Base-by-base conservation (phyloP, 192 early-diverging fungal species). In the Podila minutissima region DNA sequence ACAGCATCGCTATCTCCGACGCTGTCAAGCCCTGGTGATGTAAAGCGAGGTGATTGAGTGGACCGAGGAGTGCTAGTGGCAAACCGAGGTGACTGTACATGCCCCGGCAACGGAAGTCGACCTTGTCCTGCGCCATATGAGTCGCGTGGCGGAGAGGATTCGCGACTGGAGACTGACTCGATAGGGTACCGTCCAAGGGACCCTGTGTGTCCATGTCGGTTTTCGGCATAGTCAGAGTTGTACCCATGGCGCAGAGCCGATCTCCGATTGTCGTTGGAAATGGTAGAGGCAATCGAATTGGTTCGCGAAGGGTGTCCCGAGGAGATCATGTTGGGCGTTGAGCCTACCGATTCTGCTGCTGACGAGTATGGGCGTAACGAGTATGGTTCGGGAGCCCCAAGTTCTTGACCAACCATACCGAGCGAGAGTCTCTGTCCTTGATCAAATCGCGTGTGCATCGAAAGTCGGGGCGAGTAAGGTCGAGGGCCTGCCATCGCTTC, bases 401-500 rank as follows among this genome's bases (percentile, higher is more conserved):
- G 29, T 32, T 75, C 74, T n/a, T 24, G 51, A 0, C 62, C 74
- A 35, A 49, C 74, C 67, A 75, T 69, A 4, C 38, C 69, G 3
- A 78, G 60, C 0, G 75, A 78, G 11, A 72, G 20, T 12, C 69
- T 65, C 32, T 72, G 64, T 0, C 71, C 76, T 31, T 72, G 75
- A 13, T 37, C 51, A 46, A 73, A 64, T n/a, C 50, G 37, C 17
- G 59, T 38, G 24, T 51, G 66, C 2, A 61, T 65, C 5, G 66
- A 69, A 8, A 55, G 24, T 9, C 64, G 49, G 7, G 76, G 76
- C 41, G 76, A 81, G 5, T 73, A 67, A 3, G 70, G 59, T 29
- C 68, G 12, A 22, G 24, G 7, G 29, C 22, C 46, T 5, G 33
- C 73, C 66, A 38, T 51, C 13, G 51, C 62, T 12, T 67, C 67